Conservation (phyloP, 2,329 filamentous ascomycete species). For the Aspergillus ustus region DNA sequence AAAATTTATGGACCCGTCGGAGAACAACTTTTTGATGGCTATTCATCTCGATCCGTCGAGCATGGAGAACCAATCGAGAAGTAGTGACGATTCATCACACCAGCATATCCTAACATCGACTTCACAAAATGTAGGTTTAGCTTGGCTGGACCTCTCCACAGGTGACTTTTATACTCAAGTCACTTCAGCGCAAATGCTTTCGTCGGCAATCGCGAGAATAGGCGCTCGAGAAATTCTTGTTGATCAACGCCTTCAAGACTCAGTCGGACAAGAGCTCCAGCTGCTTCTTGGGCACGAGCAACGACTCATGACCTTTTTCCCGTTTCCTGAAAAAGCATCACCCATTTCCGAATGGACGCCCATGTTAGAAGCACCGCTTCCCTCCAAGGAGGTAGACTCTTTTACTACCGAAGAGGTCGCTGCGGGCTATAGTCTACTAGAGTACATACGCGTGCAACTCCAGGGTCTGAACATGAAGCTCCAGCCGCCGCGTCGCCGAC, state of each 20-base stretch:
- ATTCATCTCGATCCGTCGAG: slow-evolving; percentile 62
- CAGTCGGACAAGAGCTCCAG: slow-evolving; percentile 66
- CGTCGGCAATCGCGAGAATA: slow-evolving; percentile 82
- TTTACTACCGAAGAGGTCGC: slow-evolving; percentile 73
- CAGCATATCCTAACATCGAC: slow-evolving; percentile 37
- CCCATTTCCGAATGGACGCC: slow-evolving; percentile 69
- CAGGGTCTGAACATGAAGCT: slow-evolving; percentile 79
- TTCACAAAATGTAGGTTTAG: slow-evolving; percentile 68
- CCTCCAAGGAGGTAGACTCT: slow-evolving; percentile 53
- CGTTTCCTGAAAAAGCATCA: slow-evolving; percentile 49
- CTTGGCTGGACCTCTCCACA: slow-evolving; percentile 94
- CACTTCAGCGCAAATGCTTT: slow-evolving; percentile 70
- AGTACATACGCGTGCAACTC: slow-evolving; percentile 80
- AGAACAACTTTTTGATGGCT: slow-evolving; percentile 90
- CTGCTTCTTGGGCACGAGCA: slow-evolving; percentile 74
- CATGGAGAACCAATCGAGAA: slow-evolving; percentile 26
- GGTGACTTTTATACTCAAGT: slow-evolving; percentile 89
- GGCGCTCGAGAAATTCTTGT: slow-evolving; percentile 84
- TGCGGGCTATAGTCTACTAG: slow-evolving; percentile 79
- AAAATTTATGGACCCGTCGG: slow-evolving; percentile 91
- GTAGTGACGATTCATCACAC: slow-evolving; percentile 28
- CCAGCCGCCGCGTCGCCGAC: slow-evolving; percentile 77
- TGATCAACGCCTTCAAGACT: slow-evolving; percentile 64
- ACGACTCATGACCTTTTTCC: slow-evolving; percentile 75
- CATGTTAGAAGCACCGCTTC: slow-evolving; percentile 76